phyloP scores from a whole-genome alignment of 2,329 filamentous ascomycete species.

The Aureobasidium sp. region DNA sequence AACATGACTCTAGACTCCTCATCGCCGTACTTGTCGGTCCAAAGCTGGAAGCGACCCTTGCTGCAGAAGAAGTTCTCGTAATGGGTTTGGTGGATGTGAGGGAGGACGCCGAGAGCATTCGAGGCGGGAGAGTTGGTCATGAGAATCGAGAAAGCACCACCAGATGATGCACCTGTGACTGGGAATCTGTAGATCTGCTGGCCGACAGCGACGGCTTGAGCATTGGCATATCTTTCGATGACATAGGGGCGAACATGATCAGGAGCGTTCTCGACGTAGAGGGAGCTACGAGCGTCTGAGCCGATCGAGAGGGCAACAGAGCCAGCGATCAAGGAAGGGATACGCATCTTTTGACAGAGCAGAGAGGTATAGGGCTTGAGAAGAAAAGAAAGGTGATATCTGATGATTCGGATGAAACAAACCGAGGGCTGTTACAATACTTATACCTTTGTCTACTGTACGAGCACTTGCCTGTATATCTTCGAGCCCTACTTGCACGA shows the following conservation, averaged over 20 bases:
- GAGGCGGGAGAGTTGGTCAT: constrained; percentile 32
- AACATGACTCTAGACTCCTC: constrained; percentile 31
- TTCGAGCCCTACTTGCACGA: background rate
- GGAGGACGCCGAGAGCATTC: constrained; percentile 32
- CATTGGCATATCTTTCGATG: constrained; percentile 26
- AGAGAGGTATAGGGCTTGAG: background rate
- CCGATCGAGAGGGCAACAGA: background rate
- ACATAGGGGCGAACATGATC: constrained; percentile 29
- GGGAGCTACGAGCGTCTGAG: background rate
- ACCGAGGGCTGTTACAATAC: background rate
- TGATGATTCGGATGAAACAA: background rate
- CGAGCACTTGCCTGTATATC: background rate
- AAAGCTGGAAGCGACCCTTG: constrained; percentile 39
- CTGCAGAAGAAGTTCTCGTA: constrained; percentile 42
- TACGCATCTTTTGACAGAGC: background rate
- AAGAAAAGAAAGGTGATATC: background rate
- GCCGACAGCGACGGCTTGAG: constrained; percentile 28
- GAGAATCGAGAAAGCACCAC: constrained; percentile 37
- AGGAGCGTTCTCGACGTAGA: constrained; percentile 20
- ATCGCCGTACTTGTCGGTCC: constrained; percentile 29
- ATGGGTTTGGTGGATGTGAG: constrained; percentile 34
- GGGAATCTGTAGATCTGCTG: constrained; percentile 34
- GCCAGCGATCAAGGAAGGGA: background rate
- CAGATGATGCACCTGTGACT: constrained; percentile 38
- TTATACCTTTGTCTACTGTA: background rate